phyloP scores from a whole-genome alignment of 805 yeast genomes.

The Schwanniomyces sp. region DNA sequence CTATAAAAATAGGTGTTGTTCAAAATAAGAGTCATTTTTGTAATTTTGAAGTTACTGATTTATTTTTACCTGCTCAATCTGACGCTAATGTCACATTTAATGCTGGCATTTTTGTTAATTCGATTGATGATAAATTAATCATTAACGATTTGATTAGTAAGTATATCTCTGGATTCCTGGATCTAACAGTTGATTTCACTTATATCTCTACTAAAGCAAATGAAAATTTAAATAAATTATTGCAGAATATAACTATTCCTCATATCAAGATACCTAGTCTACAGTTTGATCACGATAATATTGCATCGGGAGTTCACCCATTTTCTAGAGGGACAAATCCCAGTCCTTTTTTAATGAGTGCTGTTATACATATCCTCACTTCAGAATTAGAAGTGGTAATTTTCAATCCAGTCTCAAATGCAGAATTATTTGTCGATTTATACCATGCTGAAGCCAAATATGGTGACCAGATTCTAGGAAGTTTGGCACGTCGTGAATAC shows the following conservation, averaged over 20 bases:
- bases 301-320: constrained; percentile 6
- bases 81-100: neutral
- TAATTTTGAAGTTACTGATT: constrained; percentile 16
- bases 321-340: constrained; percentile 2
- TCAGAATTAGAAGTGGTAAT: constrained; percentile 55
- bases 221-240: constrained; percentile 9
- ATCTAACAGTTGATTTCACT: constrained; percentile 20
- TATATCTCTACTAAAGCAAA: constrained; percentile 22
- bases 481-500: constrained; percentile 38
- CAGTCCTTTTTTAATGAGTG: constrained; percentile 45
- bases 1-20: constrained; percentile 15
- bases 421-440: constrained; percentile 42
- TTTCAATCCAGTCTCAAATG: constrained; percentile 53
- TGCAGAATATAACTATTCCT: constrained; percentile 17
- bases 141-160: constrained; percentile 37
- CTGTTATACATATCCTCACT: constrained; percentile 54
- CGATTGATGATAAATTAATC: neutral
- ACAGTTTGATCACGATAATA: constrained; percentile 6
- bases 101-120: neutral
- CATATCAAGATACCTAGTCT: constrained; percentile 24
- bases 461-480: constrained; percentile 48
- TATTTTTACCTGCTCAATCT: constrained; percentile 14
- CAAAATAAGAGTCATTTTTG: constrained; percentile 9
- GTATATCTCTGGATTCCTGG: constrained; percentile 32
- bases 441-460: constrained; percentile 48